These are phyloP conservation scores for Rhynchosporium graminicola DNA, from an alignment of 2,329 filamentous ascomycete genomes.

Conservation along the genomic window DNA sequence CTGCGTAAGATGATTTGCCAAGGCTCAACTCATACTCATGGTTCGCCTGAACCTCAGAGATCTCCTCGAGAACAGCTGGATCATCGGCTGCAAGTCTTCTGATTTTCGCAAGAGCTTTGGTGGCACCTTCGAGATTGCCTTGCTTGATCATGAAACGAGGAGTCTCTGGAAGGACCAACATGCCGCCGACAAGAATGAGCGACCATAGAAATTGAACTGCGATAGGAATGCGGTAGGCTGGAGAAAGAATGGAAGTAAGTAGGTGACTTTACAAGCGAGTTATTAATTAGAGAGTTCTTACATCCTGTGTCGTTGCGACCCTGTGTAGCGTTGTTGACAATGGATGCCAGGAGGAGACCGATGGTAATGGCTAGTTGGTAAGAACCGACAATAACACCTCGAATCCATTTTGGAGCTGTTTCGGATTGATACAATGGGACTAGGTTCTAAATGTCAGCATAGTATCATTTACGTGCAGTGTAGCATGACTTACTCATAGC, in stretches of 20 bases:
- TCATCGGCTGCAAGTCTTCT: constrained; percentile 61
- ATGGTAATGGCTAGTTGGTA: constrained; percentile 73
- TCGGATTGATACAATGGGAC: constrained; percentile 73
- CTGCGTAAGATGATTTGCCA: constrained; percentile 50
- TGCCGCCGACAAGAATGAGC: constrained; percentile 63
- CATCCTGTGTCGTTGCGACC: constrained; percentile 53
- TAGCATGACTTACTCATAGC: constrained; percentile 53
- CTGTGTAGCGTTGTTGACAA: constrained; percentile 65
- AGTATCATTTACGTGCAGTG: constrained; percentile 42
- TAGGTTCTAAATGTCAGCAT: constrained; percentile 36
- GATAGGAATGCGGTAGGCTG: constrained; percentile 61
- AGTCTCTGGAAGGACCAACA: constrained; percentile 71
- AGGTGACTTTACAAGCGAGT: background rate
- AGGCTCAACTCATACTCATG: constrained; percentile 63
- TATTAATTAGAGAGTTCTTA: background rate
- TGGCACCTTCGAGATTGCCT: constrained; percentile 55
- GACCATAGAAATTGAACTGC: constrained; percentile 69
- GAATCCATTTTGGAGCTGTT: constrained; percentile 72
- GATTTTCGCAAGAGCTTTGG: constrained; percentile 58
- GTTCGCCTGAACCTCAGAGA: constrained; percentile 63
- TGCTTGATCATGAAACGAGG: constrained; percentile 69
- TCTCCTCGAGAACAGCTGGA: constrained; percentile 58
- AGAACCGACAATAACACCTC: constrained; percentile 67
- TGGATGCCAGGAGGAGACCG: constrained; percentile 64
- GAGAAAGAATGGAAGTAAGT: background rate